Base-by-base conservation (phyloP, 2,329 filamentous ascomycete species). In the Malbranchea cinnamomea region DNA sequence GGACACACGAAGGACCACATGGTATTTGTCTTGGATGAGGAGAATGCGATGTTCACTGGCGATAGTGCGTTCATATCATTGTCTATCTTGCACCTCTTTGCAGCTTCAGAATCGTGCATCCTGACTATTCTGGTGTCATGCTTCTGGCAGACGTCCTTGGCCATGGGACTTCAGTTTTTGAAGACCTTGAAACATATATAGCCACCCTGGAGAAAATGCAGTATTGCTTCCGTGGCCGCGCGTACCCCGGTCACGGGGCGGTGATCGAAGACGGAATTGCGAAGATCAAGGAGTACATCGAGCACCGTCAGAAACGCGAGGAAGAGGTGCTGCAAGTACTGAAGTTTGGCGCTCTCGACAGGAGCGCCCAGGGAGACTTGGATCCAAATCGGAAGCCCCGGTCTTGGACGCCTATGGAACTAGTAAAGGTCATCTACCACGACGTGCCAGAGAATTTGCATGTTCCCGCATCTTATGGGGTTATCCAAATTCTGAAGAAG, bases 171-270 rank as follows among this genome's bases (percentile, higher is more conserved):
- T 50, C 44, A 18, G 58, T 49, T 0, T 52, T 57, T 0, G 55
- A 61, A 38, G 46, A 61, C 26, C 42, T 63, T 0, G 43, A 47
- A 4, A 34, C 35, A 2, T 63, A 47, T 31, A 56, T 61, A 49
- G 32, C 33, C 5, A 48, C 39, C 5, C 43, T 62, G 4, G 39
- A 39, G 2, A 41, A 35, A 8, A 57, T 62, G 54, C 57, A 81
- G 43, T 53, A 49, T 6, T 40, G 53, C 1, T 78, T 79, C 1
- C 65, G 12, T 42, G 30, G 0, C 37, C 62, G 71, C 27, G 82
- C 75, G 2, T 95, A 93, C 49, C 87, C 89, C 0, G 87, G 80
- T 3, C 89, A 98, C 46, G 89, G 89, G 0, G 67, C 74, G 0
- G 70, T 87, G 2, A 64, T 94, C 12, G 67, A 74, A 19, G 67